Evolutionary conservation across 352 stramenopile species (phyloP), one percentile per base, ranked within the genome.

Genomic region (Globisporangium spinosum): DNA sequence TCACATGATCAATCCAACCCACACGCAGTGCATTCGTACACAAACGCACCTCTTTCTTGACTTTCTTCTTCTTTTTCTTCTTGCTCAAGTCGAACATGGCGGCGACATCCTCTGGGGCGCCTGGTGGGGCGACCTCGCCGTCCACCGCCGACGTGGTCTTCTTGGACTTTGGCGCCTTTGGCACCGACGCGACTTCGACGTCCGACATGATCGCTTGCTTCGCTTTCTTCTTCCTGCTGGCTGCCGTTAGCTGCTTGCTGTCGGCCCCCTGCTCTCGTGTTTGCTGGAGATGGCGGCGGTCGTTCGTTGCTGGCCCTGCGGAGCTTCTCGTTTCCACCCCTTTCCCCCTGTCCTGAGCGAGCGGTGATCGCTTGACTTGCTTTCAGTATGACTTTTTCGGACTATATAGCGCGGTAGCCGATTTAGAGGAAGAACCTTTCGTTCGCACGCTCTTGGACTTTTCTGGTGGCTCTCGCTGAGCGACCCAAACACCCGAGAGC

Each of bases 61-160:
- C 73, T 71, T 98, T 97, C 77, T 97, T 97, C 77, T 97, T 98
- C 76, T 93, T 93, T 83, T 93, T 96, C 82, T 94, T 95, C 70
- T 90, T 93, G 67, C 89, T 90, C 62, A 97, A 64, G 74, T 98
- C 91, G 69, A 98, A 96, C 71, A 91, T 86, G 43, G 85, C 80
- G 25, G 96, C 82, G 38, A 98, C 79, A 63, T 98, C 90, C 61
- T 93, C 85, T 10, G 86, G 82, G 43, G 82, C 83, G 83, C 49
- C 85, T 40, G 85, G 72, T 49, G 85, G 79, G 58, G 81, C 72
- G 20, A 80, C 78, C 25, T 38, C 82, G 32, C 70, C 77, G 43
- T 65, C 77, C n/a, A 57, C 66, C 40, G 68, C 62, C 47, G 74
- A 62, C 29, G 25, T 66, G 25, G 76, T 61, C 55, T 85, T 73